A percentile compares a stretch with the other conserved stretches of the same genome.
These are phyloP conservation scores for Agrocybe praecox DNA, from an alignment of 768 basidiomycete genomes.

Conservation along the genomic window DNA sequence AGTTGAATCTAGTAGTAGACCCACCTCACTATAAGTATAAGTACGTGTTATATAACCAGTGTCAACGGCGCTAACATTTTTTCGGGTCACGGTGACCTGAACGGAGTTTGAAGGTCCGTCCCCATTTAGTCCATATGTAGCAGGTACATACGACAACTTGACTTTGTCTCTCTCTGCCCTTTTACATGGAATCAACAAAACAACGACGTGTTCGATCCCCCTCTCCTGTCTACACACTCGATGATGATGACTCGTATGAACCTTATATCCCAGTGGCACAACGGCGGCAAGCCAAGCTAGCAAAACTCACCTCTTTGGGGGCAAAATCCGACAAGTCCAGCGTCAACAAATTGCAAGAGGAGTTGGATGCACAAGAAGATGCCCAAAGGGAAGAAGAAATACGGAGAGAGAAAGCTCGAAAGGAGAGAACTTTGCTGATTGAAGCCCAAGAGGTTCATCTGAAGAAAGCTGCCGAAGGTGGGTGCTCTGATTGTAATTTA, in stretches of 20 bases:
- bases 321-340: constrained; percentile 55
- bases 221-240: constrained; percentile 62
- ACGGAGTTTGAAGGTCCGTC: not conserved
- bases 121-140: not conserved
- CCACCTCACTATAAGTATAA: too few relatives aligned
- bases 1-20: too few relatives aligned
- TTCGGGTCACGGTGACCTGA: not conserved
- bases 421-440: constrained; percentile 84
- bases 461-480: constrained; percentile 81
- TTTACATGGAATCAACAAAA: constrained; percentile 43
- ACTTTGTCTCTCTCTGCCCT: not conserved
- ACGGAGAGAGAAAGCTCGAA: constrained; percentile 71
- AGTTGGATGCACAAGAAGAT: constrained; percentile 71
- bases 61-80: not conserved
- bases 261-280: constrained; percentile 90
- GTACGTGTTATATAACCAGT: too few relatives aligned
- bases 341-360: constrained; percentile 54
- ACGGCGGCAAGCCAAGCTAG: constrained; percentile 78
- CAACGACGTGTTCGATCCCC: constrained; percentile 58
- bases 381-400: constrained; percentile 80
- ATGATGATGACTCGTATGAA: constrained; percentile 69
- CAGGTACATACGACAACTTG: not conserved
- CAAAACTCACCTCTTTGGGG: constrained; percentile 68
- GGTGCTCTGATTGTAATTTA: constrained; percentile 9
- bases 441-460: constrained; percentile 96